These are phyloP conservation scores for Cladorrhinum sp. DNA, from an alignment of 2,329 filamentous ascomycete species.

Conservation along the genomic window DNA sequence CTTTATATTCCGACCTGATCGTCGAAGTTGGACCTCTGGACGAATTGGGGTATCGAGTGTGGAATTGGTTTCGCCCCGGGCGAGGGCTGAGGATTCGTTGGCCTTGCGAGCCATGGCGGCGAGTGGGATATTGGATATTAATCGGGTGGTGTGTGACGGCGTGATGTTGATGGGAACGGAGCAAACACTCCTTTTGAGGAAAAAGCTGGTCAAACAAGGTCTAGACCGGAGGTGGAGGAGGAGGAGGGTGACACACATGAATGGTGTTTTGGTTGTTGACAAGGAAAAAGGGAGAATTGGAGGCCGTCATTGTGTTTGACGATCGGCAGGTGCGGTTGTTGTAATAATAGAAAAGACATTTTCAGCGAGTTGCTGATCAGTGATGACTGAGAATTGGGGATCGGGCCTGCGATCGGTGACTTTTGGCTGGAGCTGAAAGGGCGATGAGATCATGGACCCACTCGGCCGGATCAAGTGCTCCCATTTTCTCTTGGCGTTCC, in stretches of 20 bases:
- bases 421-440: background rate
- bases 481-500: background rate
- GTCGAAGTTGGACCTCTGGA: slow-evolving; percentile 21
- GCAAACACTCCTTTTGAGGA: background rate
- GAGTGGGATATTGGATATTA: background rate
- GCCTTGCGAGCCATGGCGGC: background rate
- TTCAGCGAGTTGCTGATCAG: too few relatives aligned
- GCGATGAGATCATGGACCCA: background rate
- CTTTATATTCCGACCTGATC: slow-evolving; percentile 21
- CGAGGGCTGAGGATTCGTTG: background rate
- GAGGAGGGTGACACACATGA: background rate
- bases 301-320: background rate
- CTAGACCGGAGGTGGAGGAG: background rate
- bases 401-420: background rate
- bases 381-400: background rate
- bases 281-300: background rate
- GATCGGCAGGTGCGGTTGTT: too few relatives aligned
- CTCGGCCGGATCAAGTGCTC: background rate
- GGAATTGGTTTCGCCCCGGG: background rate
- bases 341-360: too few relatives aligned
- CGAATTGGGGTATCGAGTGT: slow-evolving; percentile 4
- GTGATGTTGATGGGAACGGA: background rate
- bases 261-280: too few relatives aligned
- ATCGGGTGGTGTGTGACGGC: background rate
- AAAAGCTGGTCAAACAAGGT: background rate